phyloP scores from a whole-genome alignment of 331 rosid genomes.

The Telfairia occidentalis region DNA sequence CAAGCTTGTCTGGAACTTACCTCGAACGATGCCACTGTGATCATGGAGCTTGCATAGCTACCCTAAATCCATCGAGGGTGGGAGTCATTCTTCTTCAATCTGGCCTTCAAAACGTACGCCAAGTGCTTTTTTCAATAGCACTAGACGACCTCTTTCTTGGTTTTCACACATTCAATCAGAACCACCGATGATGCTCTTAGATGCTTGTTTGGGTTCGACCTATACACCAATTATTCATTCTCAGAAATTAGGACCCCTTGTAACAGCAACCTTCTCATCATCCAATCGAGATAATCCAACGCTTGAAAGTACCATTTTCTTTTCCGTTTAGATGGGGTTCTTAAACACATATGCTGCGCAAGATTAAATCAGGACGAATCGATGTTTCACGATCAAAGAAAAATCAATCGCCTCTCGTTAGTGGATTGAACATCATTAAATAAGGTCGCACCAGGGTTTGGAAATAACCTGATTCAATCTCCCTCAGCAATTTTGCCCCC shows the following conservation, averaged over 20 bases:
- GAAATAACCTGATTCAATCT: slow-evolving; percentile 56
- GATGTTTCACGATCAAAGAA: neutral
- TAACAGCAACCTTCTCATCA: neutral
- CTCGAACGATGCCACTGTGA: no score
- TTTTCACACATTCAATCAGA: slow-evolving; percentile 3
- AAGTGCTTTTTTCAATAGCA: neutral
- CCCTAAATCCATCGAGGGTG: no score
- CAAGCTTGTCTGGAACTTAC: no score
- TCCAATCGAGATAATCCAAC: neutral
- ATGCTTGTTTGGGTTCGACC: slow-evolving; percentile 45
- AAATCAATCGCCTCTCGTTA: slow-evolving; percentile 54
- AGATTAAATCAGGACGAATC: neutral
- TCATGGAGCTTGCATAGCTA: no score
- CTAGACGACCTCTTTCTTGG: neutral
- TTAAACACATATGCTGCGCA: neutral
- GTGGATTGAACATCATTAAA: neutral
- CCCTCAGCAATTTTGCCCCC: slow-evolving; percentile 47
- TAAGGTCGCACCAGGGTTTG: neutral
- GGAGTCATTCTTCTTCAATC: no score
- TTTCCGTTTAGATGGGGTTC: neutral
- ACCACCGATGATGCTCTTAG: neutral
- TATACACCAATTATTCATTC: slow-evolving; percentile 9
- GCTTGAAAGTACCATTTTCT: neutral
- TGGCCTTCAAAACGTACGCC: neutral
- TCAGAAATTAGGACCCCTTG: neutral